These are phyloP conservation scores for Xylaria polymorpha DNA, from an alignment of 2,329 filamentous ascomycete species.

Conservation along the genomic window DNA sequence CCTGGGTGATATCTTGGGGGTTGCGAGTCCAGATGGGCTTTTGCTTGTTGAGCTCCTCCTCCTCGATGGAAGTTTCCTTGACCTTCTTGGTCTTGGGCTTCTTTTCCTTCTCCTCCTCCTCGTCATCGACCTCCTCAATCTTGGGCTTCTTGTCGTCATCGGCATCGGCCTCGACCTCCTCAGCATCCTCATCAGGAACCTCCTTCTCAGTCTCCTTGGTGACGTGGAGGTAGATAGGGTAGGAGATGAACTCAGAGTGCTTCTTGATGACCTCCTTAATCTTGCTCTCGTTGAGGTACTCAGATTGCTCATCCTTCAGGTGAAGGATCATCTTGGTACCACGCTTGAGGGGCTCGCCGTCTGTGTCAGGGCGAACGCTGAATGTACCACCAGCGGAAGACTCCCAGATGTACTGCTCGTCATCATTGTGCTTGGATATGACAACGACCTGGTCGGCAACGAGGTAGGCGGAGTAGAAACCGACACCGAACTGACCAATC, in stretches of 20 bases:
- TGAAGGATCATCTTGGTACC: slow-evolving; percentile 98
- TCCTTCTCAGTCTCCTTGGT: slow-evolving; percentile 99
- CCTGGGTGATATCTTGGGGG: slow-evolving; percentile 90
- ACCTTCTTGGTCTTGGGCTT: slow-evolving; percentile 99
- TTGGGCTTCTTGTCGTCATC: slow-evolving; percentile 94
- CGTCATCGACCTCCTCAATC: slow-evolving; percentile 91
- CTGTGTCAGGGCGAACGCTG: slow-evolving; percentile 89
- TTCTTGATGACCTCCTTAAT: slow-evolving; percentile 99
- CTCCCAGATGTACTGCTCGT: slow-evolving; percentile 99
- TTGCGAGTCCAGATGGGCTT: slow-evolving; percentile 99
- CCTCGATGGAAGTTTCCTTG: slow-evolving; percentile 98
- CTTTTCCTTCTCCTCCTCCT: slow-evolving; percentile 88
- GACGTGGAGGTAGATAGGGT: slow-evolving; percentile 99
- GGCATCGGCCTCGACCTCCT: slow-evolving; percentile 77
- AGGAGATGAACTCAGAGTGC: slow-evolving; percentile 99
- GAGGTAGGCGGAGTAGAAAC: slow-evolving; percentile 99
- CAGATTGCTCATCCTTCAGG: slow-evolving; percentile 98
- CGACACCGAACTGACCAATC: slow-evolving; percentile 99
- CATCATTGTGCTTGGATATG: slow-evolving; percentile 98
- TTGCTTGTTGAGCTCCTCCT: slow-evolving; percentile 99
- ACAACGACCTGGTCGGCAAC: slow-evolving; percentile 97
- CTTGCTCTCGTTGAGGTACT: slow-evolving; percentile 98
- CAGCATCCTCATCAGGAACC: slow-evolving; percentile 94
- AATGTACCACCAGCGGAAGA: slow-evolving; percentile 97
- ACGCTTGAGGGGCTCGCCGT: slow-evolving; percentile 89